These are phyloP conservation scores for Ploettnerulaceae sp. DNA, from an alignment of 2,329 filamentous ascomycete genomes.

Conservation along the genomic window DNA sequence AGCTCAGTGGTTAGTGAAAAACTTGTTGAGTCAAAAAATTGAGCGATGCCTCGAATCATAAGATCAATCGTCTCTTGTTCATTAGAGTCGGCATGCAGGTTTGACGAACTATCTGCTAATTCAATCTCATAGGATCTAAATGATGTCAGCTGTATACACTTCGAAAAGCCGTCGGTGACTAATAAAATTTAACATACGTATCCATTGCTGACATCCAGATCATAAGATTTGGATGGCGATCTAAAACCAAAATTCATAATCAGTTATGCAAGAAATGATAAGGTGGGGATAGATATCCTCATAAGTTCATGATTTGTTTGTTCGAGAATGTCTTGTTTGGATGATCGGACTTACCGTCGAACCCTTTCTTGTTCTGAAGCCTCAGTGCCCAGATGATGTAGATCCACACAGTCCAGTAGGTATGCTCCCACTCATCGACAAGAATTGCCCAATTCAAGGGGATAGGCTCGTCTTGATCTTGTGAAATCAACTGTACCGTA, in stretches of 20 bases:
- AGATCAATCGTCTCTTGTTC: constrained; percentile 20
- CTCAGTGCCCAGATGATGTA: constrained; percentile 20
- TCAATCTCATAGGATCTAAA: constrained; percentile 1
- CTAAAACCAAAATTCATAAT: too few relatives aligned
- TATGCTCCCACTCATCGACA: constrained; percentile 26
- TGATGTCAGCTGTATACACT: background rate
- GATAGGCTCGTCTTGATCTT: constrained; percentile 27
- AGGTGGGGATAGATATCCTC: too few relatives aligned
- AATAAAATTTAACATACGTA: background rate
- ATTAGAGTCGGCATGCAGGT: constrained; percentile 8
- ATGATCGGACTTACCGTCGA: constrained; percentile 1
- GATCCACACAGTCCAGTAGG: constrained; percentile 29
- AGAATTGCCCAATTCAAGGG: constrained; percentile 27
- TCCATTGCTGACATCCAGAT: constrained; percentile 12
- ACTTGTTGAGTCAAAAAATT: background rate
- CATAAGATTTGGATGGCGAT: constrained; percentile 6
- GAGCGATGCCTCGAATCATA: constrained; percentile 12
- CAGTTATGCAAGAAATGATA: too few relatives aligned
- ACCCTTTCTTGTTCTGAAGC: constrained; percentile 12
- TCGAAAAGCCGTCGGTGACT: background rate
- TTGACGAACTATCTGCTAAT: background rate
- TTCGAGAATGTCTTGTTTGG: background rate
- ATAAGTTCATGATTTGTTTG: too few relatives aligned
- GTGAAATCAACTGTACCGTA: constrained; percentile 18
- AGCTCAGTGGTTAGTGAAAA: background rate